phyloP scores from a whole-genome alignment of 2,329 filamentous ascomycete genomes.

The Diaporthe capsici region DNA sequence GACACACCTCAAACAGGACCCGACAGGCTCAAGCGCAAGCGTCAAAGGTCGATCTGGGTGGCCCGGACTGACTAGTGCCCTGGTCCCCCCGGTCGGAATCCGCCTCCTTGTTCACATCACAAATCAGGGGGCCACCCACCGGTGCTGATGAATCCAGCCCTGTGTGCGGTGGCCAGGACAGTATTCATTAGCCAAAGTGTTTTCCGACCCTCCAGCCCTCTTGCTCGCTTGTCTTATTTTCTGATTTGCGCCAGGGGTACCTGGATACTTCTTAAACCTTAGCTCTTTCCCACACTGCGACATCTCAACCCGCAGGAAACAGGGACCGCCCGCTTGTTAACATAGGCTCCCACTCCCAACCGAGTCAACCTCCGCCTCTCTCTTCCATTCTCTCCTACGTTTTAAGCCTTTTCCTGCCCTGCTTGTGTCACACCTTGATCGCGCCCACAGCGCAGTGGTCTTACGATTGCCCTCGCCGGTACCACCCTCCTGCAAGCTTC shows the following conservation, averaged over 20 bases:
- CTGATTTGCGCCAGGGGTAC: constrained; percentile 23
- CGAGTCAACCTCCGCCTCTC: constrained; percentile 8
- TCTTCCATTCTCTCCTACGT: background rate
- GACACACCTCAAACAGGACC: background rate
- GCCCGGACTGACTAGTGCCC: constrained; percentile 21
- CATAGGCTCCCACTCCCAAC: constrained; percentile 1
- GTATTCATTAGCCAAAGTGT: background rate
- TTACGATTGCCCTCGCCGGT: constrained; percentile 14
- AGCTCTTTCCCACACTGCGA: constrained; percentile 6
- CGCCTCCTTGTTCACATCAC: constrained; percentile 15
- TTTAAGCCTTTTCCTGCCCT: constrained; percentile 1
- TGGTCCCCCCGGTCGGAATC: background rate
- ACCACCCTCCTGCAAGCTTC: constrained; percentile 33
- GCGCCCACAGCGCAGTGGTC: constrained; percentile 17
- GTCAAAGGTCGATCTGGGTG: constrained; percentile 9
- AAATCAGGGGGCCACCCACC: constrained; percentile 25
- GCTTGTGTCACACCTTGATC: constrained; percentile 3
- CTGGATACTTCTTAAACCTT: constrained; percentile 14
- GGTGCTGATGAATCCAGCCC: constrained; percentile 23
- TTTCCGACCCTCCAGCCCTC: background rate
- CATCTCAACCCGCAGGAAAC: constrained; percentile 17
- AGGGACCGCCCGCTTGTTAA: background rate
- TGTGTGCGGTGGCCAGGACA: constrained; percentile 3
- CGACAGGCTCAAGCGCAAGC: constrained; percentile 11
- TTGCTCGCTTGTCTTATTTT: constrained; percentile 5